A percentile compares a stretch with the other conserved stretches of the same genome.
These are phyloP conservation scores for Syzygium malaccense DNA, from an alignment of 441 rosid genomes.

Conservation along the genomic window DNA sequence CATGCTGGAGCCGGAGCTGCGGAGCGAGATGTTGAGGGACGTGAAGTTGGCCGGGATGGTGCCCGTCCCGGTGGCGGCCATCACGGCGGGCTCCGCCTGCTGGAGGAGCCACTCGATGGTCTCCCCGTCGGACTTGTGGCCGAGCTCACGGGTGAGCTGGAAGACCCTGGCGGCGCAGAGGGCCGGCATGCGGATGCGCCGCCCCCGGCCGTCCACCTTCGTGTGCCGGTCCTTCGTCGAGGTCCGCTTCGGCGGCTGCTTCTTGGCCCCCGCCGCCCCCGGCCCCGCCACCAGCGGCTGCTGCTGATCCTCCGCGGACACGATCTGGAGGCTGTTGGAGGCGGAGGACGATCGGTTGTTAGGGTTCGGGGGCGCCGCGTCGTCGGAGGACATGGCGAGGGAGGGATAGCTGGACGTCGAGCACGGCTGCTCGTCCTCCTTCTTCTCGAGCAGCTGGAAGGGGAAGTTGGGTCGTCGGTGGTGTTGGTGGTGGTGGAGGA, in stretches of 20 bases:
- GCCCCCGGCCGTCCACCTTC: conserved; percentile 90
- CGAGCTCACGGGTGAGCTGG: conserved; percentile 82
- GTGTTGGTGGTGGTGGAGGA: conserved; percentile 22
- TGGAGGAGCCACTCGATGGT: conserved; percentile 92
- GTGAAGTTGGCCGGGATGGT: conserved; percentile 96
- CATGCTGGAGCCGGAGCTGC: conserved; percentile 87
- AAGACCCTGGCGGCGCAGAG: conserved; percentile 97
- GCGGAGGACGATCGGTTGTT: conserved; percentile 2
- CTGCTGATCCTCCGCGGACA: conserved; percentile 4
- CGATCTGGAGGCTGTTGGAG: conserved; percentile 15
- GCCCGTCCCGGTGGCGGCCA: conserved; percentile 96
- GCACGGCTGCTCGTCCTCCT: conserved; percentile 42
- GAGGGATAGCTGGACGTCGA: conserved; percentile 59
- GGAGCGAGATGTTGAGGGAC: conserved; percentile 82
- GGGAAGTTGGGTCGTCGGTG: conserved; percentile 56
- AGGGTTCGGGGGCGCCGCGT: neutral
- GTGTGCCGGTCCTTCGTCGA: conserved; percentile 94
- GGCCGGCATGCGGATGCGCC: conserved; percentile 97
- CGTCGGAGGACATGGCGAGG: conserved; percentile 19
- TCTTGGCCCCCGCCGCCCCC: conserved; percentile 32
- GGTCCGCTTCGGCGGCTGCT: conserved; percentile 69
- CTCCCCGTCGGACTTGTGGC: conserved; percentile 92
- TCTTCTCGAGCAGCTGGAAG: conserved; percentile 63
- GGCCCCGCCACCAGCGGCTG: conserved; percentile 19
- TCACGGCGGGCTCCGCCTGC: conserved; percentile 87